phyloP scores from a whole-genome alignment of 371 early-diverging fungal genomes.

The Syncephalastrum sp. region DNA sequence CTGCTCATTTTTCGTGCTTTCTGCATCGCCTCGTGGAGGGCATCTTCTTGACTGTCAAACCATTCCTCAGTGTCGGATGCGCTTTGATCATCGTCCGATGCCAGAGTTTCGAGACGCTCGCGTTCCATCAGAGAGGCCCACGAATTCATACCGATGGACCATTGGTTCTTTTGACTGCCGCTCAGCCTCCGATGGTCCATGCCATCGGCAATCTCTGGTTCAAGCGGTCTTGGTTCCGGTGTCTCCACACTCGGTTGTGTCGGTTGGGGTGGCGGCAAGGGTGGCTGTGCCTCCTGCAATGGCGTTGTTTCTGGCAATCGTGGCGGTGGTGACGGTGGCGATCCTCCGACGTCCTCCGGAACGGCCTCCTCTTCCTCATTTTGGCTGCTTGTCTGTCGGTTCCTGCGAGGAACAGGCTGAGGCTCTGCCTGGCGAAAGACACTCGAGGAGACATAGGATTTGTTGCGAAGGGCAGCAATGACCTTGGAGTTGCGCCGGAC shows the following conservation, averaged over 20 bases:
- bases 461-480: slow-evolving; percentile 28
- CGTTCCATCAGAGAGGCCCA: slow-evolving; percentile 27
- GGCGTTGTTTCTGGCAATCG: neutral
- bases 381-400: neutral
- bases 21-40: neutral
- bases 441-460: slow-evolving; percentile 40
- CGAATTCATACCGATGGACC: slow-evolving; percentile 40
- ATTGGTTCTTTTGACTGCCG: slow-evolving; percentile 47
- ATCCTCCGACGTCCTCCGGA: too few relatives aligned
- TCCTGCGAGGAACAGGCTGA: neutral
- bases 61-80: slow-evolving; percentile 16
- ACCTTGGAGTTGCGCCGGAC: slow-evolving; percentile 25
- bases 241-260: neutral
- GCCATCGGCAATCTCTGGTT: slow-evolving; percentile 1
- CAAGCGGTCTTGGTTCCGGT: neutral
- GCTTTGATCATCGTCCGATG: slow-evolving; percentile 9
- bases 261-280: too few relatives aligned
- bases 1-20: slow-evolving; percentile 1
- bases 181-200: slow-evolving; percentile 23
- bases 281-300: neutral
- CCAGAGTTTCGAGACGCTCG: neutral
- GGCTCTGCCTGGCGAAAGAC: slow-evolving; percentile 29
- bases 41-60: slow-evolving; percentile 20
- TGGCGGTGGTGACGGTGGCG: slow-evolving; percentile 1
- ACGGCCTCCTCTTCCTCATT: neutral